Base-by-base conservation (phyloP, 495 filamentous ascomycete genomes). In the Paragyromitra xinjiangensis region DNA sequence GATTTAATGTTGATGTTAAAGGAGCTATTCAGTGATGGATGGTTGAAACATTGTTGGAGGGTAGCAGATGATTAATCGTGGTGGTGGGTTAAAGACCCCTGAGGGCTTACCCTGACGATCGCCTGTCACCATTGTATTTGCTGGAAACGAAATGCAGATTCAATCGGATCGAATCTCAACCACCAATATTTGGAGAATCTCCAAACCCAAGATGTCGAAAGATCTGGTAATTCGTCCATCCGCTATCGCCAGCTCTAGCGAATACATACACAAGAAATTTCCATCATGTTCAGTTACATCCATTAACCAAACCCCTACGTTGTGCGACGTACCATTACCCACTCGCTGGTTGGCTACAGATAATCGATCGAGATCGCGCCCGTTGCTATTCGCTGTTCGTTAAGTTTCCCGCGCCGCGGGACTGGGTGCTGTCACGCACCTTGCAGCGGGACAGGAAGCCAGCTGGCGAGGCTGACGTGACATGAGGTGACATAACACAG, bases 391-490 rank as follows among this genome's bases (percentile, higher is more conserved):
- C 44, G 62, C 22, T 42, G 37, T 64, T 44, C 39, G 42, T 29
- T 3, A 1, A 29, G 26, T 66, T 66, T 67, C 64, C 64, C 64
- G 37, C 34, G 19, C 48, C 65, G 48, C 56, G 48, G 64, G 29
- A 42, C 45, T 68, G 64, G 48, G 14, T 12, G 26, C 11, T 58
- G 55, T 58, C 55, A 58, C 53, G 53, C 53, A 56, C 26, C 55
- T 29, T 61, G 16, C 64, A 34, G 64, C 2, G 29, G 29, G 29
- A 34, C 4, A 34, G 29, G 29, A 34, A 34, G 29, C 34, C 65
- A 68, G 45, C 50, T 44, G 44, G 29, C 58, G 62, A 71, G 51
- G 55, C 24, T 71, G 56, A 61, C 68, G 53, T 71, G 69, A 72
- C 69, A 64, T 51, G 48, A 11, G 69, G 44, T 45, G 16, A 71